Evolutionary conservation across 73 alveolate genomes (phyloP).

Genomic region (Paraurostyla sp.): DNA sequence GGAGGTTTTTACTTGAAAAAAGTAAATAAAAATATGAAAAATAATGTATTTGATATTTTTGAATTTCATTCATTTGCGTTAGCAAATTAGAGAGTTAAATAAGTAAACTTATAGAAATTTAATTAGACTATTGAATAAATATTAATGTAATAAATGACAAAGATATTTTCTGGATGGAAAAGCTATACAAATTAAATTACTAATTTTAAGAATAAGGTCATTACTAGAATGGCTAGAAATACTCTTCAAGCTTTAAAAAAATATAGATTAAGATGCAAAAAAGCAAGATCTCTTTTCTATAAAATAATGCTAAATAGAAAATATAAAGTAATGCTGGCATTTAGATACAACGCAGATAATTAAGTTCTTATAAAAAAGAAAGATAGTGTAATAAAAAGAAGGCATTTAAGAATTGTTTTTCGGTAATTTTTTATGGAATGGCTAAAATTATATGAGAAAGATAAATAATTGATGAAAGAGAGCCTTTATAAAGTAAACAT

Average conservation of each 20-base stretch:
- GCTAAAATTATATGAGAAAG: background rate
- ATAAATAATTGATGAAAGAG: background rate
- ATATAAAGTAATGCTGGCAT: background rate
- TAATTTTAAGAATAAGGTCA: background rate
- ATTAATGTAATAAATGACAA: background rate
- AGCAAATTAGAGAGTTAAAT: background rate
- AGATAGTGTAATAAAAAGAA: background rate
- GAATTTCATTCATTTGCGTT: conserved; percentile 1
- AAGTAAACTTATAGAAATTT: background rate
- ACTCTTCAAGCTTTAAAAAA: background rate
- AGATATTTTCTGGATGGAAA: background rate
- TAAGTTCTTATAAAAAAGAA: background rate
- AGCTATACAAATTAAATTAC: background rate
- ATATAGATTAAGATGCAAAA: background rate
- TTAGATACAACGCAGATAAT: conserved; percentile 6
- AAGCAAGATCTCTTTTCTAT: background rate
- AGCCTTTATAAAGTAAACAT: background rate
- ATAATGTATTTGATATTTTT: no score
- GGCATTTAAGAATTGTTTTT: background rate
- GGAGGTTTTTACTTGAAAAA: background rate
- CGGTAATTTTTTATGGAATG: background rate
- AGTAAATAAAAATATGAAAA: no score
- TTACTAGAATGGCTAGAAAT: background rate
- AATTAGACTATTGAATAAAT: background rate
- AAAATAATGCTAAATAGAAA: background rate